Percentiles rank a stretch among this genome's conserved stretches.
These are phyloP conservation scores for Saksenaea vasiformis DNA, from an alignment of 371 early-diverging fungal species.

Conservation along the genomic window DNA sequence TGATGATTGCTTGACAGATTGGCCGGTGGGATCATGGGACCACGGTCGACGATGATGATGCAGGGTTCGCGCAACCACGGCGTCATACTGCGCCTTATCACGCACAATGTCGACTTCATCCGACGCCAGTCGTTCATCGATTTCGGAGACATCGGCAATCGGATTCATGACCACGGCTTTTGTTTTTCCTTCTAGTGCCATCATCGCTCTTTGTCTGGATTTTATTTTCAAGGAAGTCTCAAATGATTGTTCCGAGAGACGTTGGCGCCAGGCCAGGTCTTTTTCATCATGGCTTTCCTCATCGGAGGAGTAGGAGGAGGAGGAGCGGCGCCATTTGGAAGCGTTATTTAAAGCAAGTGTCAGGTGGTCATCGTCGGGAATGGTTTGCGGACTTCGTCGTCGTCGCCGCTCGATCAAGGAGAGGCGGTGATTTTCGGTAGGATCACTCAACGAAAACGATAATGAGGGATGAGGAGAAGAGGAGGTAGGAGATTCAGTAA, in stretches of 20 bases:
- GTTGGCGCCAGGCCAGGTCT: conserved; percentile 10
- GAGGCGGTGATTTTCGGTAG: neutral
- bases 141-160: conserved; percentile 12
- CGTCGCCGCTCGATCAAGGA: neutral
- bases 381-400: conserved; percentile 1
- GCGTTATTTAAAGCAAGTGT: neutral
- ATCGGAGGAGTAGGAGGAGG: no score
- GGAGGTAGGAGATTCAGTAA: neutral
- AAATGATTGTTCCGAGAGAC: conserved; percentile 1
- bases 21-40: conserved; percentile 11
- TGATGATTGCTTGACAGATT: neutral
- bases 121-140: conserved; percentile 8
- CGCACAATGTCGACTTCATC: conserved; percentile 20
- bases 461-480: neutral
- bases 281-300: neutral
- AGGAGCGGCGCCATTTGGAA: neutral
- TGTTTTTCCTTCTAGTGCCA: conserved; percentile 22
- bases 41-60: conserved; percentile 22
- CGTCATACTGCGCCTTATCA: conserved; percentile 38
- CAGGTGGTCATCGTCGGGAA: neutral
- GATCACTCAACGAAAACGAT: neutral
- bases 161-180: conserved; percentile 12
- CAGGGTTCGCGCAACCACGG: conserved; percentile 30
- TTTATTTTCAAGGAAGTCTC: neutral
- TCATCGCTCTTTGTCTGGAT: conserved; percentile 35